Conservation (phyloP, 371 early-diverging fungal species). For the Syncephalastrum racemosum region DNA sequence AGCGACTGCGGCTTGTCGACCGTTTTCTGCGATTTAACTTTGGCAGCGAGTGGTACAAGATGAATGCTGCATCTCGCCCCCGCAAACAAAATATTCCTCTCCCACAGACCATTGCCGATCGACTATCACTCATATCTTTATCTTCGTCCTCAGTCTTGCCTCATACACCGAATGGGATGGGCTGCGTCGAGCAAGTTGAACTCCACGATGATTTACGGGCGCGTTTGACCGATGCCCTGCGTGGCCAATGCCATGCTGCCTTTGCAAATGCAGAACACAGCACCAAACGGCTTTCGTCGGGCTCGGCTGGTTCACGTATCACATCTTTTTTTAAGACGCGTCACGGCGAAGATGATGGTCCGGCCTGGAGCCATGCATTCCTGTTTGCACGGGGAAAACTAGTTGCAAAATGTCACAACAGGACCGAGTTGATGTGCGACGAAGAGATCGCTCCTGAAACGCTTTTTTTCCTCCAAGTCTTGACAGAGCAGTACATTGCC, state of each 20-base stretch:
- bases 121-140: too few relatives aligned
- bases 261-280: constrained; percentile 5
- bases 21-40: constrained; percentile 37
- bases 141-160: too few relatives aligned
- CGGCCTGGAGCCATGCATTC: constrained; percentile 31
- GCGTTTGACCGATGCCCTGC: constrained; percentile 25
- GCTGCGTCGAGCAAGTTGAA: constrained; percentile 40
- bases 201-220: constrained; percentile 37
- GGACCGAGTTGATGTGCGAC: constrained; percentile 4
- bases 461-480: constrained; percentile 26
- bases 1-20: constrained; percentile 37
- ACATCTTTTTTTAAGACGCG: too few relatives aligned
- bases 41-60: constrained; percentile 38
- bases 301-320: too few relatives aligned
- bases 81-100: too few relatives aligned
- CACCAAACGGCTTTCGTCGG: neutral
- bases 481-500: constrained; percentile 2
- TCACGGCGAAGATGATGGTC: too few relatives aligned
- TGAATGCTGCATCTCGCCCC: too few relatives aligned
- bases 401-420: constrained; percentile 28
- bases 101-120: too few relatives aligned
- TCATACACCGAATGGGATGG: constrained; percentile 25
- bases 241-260: constrained; percentile 24
- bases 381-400: constrained; percentile 44
- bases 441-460: constrained; percentile 19